phyloP scores from a whole-genome alignment of 2,329 filamentous ascomycete genomes.

The Magnaporthiopsis incrustans region DNA sequence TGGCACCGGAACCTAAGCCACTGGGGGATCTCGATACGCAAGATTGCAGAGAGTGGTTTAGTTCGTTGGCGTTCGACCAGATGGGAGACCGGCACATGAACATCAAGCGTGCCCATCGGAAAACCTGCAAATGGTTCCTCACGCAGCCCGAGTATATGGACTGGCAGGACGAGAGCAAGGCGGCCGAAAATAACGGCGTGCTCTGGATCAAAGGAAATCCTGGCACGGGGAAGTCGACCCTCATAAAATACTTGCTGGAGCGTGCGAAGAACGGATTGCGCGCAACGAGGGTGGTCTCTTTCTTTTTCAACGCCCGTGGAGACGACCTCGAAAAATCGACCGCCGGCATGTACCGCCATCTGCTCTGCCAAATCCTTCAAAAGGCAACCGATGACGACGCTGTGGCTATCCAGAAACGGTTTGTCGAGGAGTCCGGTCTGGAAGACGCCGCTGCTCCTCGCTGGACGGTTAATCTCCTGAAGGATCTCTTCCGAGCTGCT shows the following conservation, averaged over 20 bases:
- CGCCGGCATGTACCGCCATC: slow-evolving; percentile 37
- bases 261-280: slow-evolving; percentile 9
- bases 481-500: slow-evolving; percentile 12
- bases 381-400: slow-evolving; percentile 18
- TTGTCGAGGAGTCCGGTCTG: not conserved
- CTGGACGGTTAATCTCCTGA: slow-evolving; percentile 8
- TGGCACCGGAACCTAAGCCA: too few relatives aligned
- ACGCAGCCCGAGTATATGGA: slow-evolving; percentile 16
- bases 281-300: slow-evolving; percentile 19
- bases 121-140: slow-evolving; percentile 1
- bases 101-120: not conserved
- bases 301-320: slow-evolving; percentile 42
- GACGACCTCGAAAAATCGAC: slow-evolving; percentile 32
- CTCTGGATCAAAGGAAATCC: slow-evolving; percentile 37
- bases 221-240: slow-evolving; percentile 29
- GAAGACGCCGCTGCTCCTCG: not conserved
- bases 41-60: not conserved
- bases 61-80: not conserved
- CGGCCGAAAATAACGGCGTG: slow-evolving; percentile 24
- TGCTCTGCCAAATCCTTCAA: slow-evolving; percentile 35
- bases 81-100: not conserved
- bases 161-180: slow-evolving; percentile 22
- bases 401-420: slow-evolving; percentile 19
- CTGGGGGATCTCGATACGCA: not conserved
- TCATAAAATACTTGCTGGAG: slow-evolving; percentile 21